A percentile compares a stretch with the other conserved stretches of the same genome.
These are phyloP conservation scores for Chenopodium berlandieri DNA, from an alignment of 148 eudicot genomes.

Conservation along the genomic window DNA sequence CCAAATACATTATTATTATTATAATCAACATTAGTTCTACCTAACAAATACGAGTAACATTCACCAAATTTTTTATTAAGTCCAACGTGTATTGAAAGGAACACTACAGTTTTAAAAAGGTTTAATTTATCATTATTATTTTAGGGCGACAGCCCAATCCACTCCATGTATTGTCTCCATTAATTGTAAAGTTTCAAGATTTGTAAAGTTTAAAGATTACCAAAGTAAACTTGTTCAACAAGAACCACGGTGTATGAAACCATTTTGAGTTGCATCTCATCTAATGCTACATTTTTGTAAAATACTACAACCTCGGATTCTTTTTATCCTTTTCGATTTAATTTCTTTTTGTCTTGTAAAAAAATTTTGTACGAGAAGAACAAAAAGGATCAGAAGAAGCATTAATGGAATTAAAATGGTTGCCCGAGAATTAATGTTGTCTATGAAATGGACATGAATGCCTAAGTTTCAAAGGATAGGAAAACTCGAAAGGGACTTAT, in stretches of 20 bases:
- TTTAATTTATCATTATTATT: not conserved
- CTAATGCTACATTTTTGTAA: too few relatives aligned
- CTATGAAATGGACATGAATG: not conserved
- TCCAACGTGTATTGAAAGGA: not conserved
- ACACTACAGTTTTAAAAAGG: too few relatives aligned
- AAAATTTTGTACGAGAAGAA: too few relatives aligned
- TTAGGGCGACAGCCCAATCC: not conserved
- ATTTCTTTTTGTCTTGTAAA: too few relatives aligned
- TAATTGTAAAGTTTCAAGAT: not conserved
- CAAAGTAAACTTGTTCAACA: not conserved
- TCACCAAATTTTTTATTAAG: too few relatives aligned
- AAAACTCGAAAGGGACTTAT: too few relatives aligned
- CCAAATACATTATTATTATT: too few relatives aligned
- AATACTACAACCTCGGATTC: too few relatives aligned
- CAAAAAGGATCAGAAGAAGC: too few relatives aligned
- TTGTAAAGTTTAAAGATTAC: not conserved
- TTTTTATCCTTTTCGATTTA: too few relatives aligned
- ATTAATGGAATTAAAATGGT: not conserved
- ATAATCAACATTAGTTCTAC: too few relatives aligned
- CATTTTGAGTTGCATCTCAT: not conserved
- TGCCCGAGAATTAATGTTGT: not conserved
- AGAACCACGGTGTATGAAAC: not conserved
- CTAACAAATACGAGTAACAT: too few relatives aligned
- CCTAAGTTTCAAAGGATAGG: not conserved
- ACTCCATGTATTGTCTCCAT: not conserved